These are phyloP conservation scores for Colletotrichum melonis DNA, from an alignment of 2,329 filamentous ascomycete species.

Conservation along the genomic window DNA sequence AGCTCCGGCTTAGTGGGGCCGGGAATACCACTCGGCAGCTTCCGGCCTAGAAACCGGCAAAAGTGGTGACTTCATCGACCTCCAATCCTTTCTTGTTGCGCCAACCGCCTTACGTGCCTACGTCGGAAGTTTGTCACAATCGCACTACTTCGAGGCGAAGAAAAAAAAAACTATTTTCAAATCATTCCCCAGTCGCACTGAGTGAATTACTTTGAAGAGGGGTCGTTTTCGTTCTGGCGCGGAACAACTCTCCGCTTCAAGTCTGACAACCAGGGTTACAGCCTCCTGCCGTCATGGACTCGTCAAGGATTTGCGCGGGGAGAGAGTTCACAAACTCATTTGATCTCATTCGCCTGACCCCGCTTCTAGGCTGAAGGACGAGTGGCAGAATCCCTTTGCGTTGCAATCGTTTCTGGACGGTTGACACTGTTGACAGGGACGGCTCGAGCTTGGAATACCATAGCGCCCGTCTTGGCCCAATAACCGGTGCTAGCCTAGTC, in stretches of 20 bases:
- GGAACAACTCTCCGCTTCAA: background rate
- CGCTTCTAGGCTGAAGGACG: background rate
- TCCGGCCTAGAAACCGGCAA: constrained; percentile 13
- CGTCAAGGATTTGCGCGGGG: background rate
- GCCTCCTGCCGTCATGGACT: constrained; percentile 19
- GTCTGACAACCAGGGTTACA: background rate
- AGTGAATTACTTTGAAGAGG: background rate
- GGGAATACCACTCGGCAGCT: constrained; percentile 18
- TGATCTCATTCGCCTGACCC: background rate
- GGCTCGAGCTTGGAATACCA: background rate
- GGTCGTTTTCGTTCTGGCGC: background rate
- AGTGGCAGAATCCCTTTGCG: background rate
- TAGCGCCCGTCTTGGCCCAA: constrained; percentile 7
- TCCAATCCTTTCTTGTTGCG: background rate
- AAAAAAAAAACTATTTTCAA: background rate
- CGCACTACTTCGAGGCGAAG: background rate
- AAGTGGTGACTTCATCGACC: constrained; percentile 36
- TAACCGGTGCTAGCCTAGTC: constrained; percentile 1
- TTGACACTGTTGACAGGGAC: background rate
- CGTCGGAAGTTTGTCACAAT: background rate
- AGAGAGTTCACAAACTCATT: background rate
- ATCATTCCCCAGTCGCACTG: background rate
- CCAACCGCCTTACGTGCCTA: background rate
- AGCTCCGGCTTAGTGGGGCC: constrained; percentile 24
- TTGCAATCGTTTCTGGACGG: background rate